Conservation (phyloP, 805 yeast genomes). For the Priceomyces medius region DNA sequence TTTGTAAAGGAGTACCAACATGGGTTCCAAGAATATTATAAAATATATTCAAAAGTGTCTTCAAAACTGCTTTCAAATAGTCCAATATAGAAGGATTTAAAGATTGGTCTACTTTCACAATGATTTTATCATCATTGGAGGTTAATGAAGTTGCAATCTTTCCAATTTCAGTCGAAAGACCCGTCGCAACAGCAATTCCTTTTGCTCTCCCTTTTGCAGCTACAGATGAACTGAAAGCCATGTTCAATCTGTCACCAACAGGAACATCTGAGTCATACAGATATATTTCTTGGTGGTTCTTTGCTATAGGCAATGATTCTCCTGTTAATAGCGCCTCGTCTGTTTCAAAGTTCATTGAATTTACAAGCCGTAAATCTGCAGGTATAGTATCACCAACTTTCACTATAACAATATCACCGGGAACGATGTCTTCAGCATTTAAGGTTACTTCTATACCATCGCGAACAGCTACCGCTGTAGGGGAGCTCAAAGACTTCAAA, state of each 20-base stretch:
- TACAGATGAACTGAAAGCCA: constrained; percentile 36
- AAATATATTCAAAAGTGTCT: constrained; percentile 41
- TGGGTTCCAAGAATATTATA: constrained; percentile 47
- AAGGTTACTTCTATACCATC: constrained; percentile 34
- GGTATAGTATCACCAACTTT: constrained; percentile 45
- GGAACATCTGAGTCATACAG: constrained; percentile 36
- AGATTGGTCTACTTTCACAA: constrained; percentile 22
- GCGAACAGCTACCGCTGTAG: constrained; percentile 47
- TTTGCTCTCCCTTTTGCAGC: constrained; percentile 45
- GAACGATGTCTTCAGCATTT: constrained; percentile 44
- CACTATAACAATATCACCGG: constrained; percentile 43
- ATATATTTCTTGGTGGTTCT: constrained; percentile 35
- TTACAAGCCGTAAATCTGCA: constrained; percentile 40
- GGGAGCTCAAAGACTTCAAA: constrained; percentile 44
- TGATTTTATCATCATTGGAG: constrained; percentile 19
- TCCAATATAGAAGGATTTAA: constrained; percentile 33
- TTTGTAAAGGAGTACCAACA: constrained; percentile 47
- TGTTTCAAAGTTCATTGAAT: constrained; percentile 38
- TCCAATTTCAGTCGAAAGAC: constrained; percentile 42
- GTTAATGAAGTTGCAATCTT: constrained; percentile 37
- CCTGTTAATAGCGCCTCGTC: constrained; percentile 48
- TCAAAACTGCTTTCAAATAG: constrained; percentile 32
- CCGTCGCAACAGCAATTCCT: constrained; percentile 40
- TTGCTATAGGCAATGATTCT: constrained; percentile 34
- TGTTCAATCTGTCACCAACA: constrained; percentile 36